phyloP scores from a whole-genome alignment of 257 asterid species.

The Forsythia viridissima region DNA sequence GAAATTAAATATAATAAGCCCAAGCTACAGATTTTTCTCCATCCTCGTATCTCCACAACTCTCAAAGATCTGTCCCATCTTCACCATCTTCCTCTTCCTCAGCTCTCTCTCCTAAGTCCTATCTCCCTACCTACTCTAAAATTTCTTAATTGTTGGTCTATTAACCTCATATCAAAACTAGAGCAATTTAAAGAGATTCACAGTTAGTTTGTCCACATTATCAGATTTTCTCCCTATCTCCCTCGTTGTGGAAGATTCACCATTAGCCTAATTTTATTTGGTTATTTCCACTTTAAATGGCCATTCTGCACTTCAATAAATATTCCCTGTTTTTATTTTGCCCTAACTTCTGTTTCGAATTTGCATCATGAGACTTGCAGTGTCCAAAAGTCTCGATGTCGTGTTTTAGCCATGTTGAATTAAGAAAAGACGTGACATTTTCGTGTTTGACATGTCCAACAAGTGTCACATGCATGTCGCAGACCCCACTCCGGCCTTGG shows the following conservation, averaged over 20 bases:
- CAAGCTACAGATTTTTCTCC: background rate
- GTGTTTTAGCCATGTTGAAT: background rate
- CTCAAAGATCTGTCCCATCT: background rate
- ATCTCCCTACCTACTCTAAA: background rate
- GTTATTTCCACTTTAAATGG: background rate
- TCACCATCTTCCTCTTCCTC: background rate
- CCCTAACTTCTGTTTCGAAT: background rate
- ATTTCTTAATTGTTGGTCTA: background rate
- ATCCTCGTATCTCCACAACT: background rate
- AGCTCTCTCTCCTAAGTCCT: background rate
- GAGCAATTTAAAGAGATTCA: background rate
- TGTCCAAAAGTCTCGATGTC: background rate
- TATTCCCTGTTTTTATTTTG: background rate
- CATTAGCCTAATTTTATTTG: background rate
- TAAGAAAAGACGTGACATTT: background rate
- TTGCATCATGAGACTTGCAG: background rate
- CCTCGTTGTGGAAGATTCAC: background rate
- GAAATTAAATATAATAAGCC: background rate
- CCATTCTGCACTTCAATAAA: background rate
- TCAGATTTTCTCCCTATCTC: background rate
- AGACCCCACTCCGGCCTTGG: background rate
- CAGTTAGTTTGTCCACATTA: background rate
- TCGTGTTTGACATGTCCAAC: background rate
- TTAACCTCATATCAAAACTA: background rate
- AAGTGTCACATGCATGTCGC: background rate